Base-by-base conservation (phyloP, 768 basidiomycete genomes). In the Vararia minispora region DNA sequence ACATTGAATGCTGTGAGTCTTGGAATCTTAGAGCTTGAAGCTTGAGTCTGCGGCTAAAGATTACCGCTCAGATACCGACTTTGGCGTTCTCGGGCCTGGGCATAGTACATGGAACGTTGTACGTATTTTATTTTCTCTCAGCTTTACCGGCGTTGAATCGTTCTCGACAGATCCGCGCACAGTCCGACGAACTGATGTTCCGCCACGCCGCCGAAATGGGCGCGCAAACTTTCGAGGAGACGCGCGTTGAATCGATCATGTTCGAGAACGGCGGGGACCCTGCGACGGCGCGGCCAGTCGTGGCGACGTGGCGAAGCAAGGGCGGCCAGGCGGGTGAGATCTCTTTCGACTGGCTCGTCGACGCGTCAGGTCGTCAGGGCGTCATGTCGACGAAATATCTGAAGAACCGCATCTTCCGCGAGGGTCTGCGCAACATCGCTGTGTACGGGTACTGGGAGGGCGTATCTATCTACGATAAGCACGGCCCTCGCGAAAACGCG, bases 21-120 rank as follows among this genome's bases (percentile, higher is more conserved):
- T 6, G 33, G 3, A 38, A 6, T 16, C 7, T 13, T 8, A 24
- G 27, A 25, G 37, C n/a, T 32, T 23, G 32, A 23, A n/a, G n/a
- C n/a, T n/a, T n/a, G n/a, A n/a, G n/a, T n/a, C n/a, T 9, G 18
- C 26, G 9, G 1, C 3, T 35, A 20, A 16, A 16, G 12, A 35
- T 39, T 23, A 11, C 7, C 6, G 6, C 20, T 16, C 39, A 77
- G 74, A 75, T 50, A 70, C 76, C 3, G 71, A 79, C 49, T 79
- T 79, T 46, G 56, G 72, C 43, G 63, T 65, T 9, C 51, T 68
- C 4, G 69, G 71, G 37, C 63, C 63, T 6, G 47, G 54, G 1
- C 74, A 75, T 40, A 56, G 54, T 33, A 58, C 77, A 0, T 79
- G 76, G 75, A 79, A 80, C 49, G 74, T 80, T 41, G 74, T n/a